Evolutionary conservation across 2,329 filamentous ascomycete species (phyloP).

Genomic region (Penicillium rolfsii): DNA sequence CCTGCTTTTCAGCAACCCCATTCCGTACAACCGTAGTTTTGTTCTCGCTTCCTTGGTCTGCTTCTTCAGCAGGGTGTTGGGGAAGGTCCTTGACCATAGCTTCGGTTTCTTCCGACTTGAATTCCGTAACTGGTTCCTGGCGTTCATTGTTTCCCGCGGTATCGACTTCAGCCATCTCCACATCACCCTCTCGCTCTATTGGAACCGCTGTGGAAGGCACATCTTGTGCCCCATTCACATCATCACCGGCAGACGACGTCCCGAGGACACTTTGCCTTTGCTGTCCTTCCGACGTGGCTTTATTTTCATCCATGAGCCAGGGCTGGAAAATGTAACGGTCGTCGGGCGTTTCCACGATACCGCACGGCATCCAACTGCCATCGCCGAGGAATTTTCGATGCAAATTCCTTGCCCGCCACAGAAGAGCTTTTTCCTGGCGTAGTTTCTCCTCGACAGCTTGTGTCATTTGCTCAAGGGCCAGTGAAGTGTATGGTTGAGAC

Average conservation of each 20-base stretch:
- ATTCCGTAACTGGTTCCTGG: slow-evolving; percentile 25
- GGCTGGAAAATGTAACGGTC: slow-evolving; percentile 55
- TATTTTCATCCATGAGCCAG: slow-evolving; percentile 24
- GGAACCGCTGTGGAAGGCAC: slow-evolving; percentile 10
- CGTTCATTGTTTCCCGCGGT: slow-evolving; percentile 8
- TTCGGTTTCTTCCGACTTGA: slow-evolving; percentile 44
- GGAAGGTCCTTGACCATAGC: slow-evolving; percentile 39
- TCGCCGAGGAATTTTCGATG: slow-evolving; percentile 64
- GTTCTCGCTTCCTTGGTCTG: slow-evolving; percentile 5
- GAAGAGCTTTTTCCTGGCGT: slow-evolving; percentile 58
- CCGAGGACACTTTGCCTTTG: slow-evolving; percentile 22
- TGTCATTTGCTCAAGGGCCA: slow-evolving; percentile 61
- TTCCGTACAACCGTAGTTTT: background rate
- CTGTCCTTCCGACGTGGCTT: slow-evolving; percentile 21
- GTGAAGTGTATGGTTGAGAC: slow-evolving; percentile 61
- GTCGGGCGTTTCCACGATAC: slow-evolving; percentile 54
- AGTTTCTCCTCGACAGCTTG: slow-evolving; percentile 60
- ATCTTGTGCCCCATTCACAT: slow-evolving; percentile 20
- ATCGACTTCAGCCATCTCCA: slow-evolving; percentile 40
- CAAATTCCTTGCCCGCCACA: slow-evolving; percentile 62
- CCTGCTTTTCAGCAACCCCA: slow-evolving; percentile 7
- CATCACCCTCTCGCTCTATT: slow-evolving; percentile 30
- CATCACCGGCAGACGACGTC: slow-evolving; percentile 15
- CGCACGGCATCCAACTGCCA: slow-evolving; percentile 61
- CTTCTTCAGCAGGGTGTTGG: slow-evolving; percentile 32